Conservation (phyloP, 148 eudicot species). For the Amaranthus palmeri region DNA sequence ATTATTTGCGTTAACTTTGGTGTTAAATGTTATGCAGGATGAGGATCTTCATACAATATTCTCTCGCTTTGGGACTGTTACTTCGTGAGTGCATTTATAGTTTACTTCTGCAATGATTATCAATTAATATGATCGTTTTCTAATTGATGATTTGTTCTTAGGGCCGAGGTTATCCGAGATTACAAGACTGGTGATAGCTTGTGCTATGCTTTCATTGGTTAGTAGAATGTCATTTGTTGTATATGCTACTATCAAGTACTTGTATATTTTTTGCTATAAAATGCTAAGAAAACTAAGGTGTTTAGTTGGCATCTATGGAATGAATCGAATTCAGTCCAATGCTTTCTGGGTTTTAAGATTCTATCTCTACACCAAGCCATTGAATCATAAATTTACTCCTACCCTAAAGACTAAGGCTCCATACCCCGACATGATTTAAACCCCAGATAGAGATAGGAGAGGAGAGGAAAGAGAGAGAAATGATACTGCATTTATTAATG, state of each 20-base stretch:
- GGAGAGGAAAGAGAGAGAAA: too few relatives aligned
- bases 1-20: not conserved
- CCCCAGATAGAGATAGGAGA: too few relatives aligned
- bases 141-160: conserved; percentile 26
- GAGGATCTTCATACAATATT: conserved; percentile 89
- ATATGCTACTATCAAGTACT: not conserved
- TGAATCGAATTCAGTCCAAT: too few relatives aligned
- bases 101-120: conserved; percentile 4
- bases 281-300: too few relatives aligned
- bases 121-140: conserved; percentile 11
- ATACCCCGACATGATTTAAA: too few relatives aligned
- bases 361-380: too few relatives aligned
- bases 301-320: too few relatives aligned
- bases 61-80: conserved; percentile 88
- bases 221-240: conserved; percentile 14
- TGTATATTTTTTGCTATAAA: too few relatives aligned
- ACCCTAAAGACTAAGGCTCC: too few relatives aligned
- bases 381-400: too few relatives aligned
- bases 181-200: conserved; percentile 91
- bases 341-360: too few relatives aligned
- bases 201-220: conserved; percentile 96
- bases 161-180: conserved; percentile 92
- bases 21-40: conserved; percentile 49
- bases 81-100: conserved; percentile 56
- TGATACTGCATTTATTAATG: too few relatives aligned